Base-by-base conservation (phyloP, 495 filamentous ascomycete species). In the Podospora pseudopauciseta region DNA sequence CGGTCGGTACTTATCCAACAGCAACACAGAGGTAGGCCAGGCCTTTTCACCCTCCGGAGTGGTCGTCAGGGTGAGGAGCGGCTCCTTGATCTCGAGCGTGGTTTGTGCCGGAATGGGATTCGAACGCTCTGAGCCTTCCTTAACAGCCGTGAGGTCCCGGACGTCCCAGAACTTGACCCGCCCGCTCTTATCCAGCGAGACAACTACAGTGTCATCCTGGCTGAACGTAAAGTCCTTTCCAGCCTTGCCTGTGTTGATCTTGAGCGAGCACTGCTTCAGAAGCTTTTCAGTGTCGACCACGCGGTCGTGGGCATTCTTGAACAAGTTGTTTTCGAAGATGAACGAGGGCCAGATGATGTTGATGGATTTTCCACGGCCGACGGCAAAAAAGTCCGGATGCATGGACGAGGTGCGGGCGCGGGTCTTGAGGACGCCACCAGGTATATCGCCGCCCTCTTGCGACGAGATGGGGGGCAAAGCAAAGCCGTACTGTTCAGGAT, bases 201-300 rank as follows among this genome's bases (percentile, higher is more conserved):
- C 94, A 74, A 99, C 93, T 28, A 92, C 86, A 1, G 89, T 91
- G 75, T 99, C 96, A 79, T 98, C 96, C 73, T 94, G 92, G 76
- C 93, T 97, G 80, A 99, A 99, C 60, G 89, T 87, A 76, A 98
- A 99, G 72, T 99, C 96, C 78, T 99, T 98, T 34, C 93, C 94
- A 60, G 96, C 96, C 80, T 99, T 99, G 63, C 96, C 96, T 65
- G 93, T 97, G 59, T 92, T 91, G 77, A 99, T 95, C 79, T 92
- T 94, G 68, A 97, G 83, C 54, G 90, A 88, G 73, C 91, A 94
- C 69, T 96, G 89, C 69, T 88, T 87, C 71, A 96, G 87, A 71
- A 96, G 96, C 73, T 88, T 92, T 75, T 96, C 91, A 4, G 86
- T 91, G 75, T 96, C 91, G 69, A 93, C 88, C 34, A 89, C 84